Base-by-base conservation (phyloP, 495 filamentous ascomycete species). In the Tuber aestivum region DNA sequence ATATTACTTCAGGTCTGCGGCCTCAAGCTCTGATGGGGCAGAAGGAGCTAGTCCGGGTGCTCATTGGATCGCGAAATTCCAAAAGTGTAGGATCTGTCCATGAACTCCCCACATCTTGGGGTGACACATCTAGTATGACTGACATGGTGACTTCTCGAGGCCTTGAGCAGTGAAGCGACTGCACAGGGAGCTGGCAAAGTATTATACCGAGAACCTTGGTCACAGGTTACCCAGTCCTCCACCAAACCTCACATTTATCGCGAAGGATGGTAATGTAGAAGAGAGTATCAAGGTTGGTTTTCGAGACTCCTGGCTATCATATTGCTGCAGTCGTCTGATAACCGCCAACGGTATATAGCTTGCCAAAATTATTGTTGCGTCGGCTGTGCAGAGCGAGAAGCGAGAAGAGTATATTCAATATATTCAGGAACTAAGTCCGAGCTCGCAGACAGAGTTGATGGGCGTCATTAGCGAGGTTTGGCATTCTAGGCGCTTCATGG, bases 391-490 rank as follows among this genome's bases (percentile, higher is more conserved):
- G 41, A 83, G 81, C 40, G 82, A 83, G 41, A 78, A 82, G 23
- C 75, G 79, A 72, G 82, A 83, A 74, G 76, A 83, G 32, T 83
- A 83, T 70, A 81, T 83, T 50, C 75, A 72, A 69, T 77, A 75
- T 18, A 83, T 83, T 37, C 82, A 83, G 72, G 77, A 74, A 32
- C 76, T 83, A 41, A 80, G 70, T 4, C 79, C 79, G 3, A 75
- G 70, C 40, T 83, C 82, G 27, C 82, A 83, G 72, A 83, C 81
- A 10, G 82, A 83, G 70, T 72, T 83, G 32, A 83, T 83, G 82
- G 68, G 72, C 27, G 79, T 83, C 50, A 79, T 83, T 68, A 83
- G 76, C 32, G 44, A 79, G 77, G 77, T 78, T 48, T 77, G 71
- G 65, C 32, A 27, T 65, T 65, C 56, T 35, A 20, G 12, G 27